phyloP scores from a whole-genome alignment of 108 stramenopile species.

The Stephanodiscus minutulus region DNA sequence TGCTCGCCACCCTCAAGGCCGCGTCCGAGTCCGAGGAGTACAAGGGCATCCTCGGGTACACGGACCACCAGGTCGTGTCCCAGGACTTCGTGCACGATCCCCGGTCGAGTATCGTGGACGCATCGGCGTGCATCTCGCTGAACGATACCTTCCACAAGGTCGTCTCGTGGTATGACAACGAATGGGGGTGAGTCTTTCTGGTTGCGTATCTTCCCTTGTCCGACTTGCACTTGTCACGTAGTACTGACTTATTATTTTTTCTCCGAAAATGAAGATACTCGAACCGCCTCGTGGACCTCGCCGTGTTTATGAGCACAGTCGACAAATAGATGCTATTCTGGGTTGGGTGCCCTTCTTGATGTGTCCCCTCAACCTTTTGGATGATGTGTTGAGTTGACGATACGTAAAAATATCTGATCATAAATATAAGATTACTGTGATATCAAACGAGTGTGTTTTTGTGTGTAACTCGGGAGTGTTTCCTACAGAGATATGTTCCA shows the following conservation, averaged over 20 bases:
- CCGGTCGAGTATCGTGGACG: conserved; percentile 95
- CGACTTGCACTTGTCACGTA: too few relatives aligned
- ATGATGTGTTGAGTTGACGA: too few relatives aligned
- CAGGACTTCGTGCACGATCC: conserved; percentile 93
- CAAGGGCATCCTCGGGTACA: conserved; percentile 94
- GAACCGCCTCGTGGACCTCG: conserved; percentile 89
- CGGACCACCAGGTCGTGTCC: conserved; percentile 93
- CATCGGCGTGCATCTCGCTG: conserved; percentile 97
- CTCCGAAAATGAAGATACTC: conserved; percentile 27
- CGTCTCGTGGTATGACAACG: conserved; percentile 99
- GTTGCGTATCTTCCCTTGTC: conserved; percentile 37
- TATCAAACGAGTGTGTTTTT: too few relatives aligned
- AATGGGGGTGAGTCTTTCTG: conserved; percentile 78
- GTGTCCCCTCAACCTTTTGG: too few relatives aligned
- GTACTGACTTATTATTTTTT: conserved; percentile 7
- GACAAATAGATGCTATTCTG: conserved; percentile 31
- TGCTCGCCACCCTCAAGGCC: conserved; percentile 93
- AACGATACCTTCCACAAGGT: conserved; percentile 99
- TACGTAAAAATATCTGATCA: too few relatives aligned
- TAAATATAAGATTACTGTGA: too few relatives aligned
- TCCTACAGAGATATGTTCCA: too few relatives aligned
- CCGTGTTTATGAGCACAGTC: conserved; percentile 71
- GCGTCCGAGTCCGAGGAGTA: conserved; percentile 94
- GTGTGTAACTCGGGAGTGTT: too few relatives aligned
- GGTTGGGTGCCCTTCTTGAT: conserved; percentile 1